Evolutionary conservation across 306 rosid species (phyloP).

Genomic region (Adenanthera pavonina): DNA sequence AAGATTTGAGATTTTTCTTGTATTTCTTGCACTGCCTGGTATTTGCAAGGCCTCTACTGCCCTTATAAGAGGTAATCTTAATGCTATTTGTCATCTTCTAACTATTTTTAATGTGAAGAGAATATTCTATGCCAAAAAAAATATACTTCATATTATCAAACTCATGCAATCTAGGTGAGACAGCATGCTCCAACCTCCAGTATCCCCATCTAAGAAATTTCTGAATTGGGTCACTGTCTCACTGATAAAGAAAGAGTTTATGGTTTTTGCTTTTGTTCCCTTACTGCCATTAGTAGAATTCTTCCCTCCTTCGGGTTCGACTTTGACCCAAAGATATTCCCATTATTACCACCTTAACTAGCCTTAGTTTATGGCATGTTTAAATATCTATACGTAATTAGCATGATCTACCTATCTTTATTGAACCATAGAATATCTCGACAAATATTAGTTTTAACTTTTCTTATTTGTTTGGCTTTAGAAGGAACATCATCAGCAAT

Average conservation of each 20-base stretch:
- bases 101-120: background rate
- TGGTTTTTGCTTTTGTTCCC: too few relatives aligned
- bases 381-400: background rate
- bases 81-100: conserved; percentile 15
- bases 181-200: background rate
- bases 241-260: too few relatives aligned
- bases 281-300: too few relatives aligned
- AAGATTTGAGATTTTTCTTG: conserved; percentile 83
- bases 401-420: background rate
- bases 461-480: conserved; percentile 43
- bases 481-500: conserved; percentile 63
- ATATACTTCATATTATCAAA: background rate
- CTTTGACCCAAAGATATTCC: too few relatives aligned
- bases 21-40: conserved; percentile 78
- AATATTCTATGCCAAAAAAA: background rate
- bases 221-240: too few relatives aligned
- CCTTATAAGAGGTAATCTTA: conserved; percentile 65
- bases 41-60: conserved; percentile 71
- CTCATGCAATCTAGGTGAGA: background rate
- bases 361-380: too few relatives aligned
- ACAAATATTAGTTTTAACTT: background rate
- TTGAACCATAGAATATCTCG: background rate
- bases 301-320: too few relatives aligned
- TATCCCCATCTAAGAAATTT: too few relatives aligned
- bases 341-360: too few relatives aligned